phyloP scores from a whole-genome alignment of 305 asterid species.

The Fraxinus baroniana region DNA sequence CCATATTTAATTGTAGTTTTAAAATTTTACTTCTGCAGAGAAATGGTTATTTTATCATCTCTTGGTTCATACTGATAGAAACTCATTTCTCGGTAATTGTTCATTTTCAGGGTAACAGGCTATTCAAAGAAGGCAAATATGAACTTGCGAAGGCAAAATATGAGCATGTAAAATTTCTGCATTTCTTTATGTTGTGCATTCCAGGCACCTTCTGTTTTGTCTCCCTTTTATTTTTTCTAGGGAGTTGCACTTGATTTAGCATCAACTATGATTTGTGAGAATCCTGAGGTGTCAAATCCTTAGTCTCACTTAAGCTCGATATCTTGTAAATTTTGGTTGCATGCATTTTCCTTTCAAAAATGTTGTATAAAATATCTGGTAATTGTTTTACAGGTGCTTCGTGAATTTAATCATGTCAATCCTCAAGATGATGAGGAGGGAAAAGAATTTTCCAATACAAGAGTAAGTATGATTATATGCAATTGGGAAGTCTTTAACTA shows the following conservation, averaged over 20 bases:
- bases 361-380: conserved; percentile 10
- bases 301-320: conserved; percentile 17
- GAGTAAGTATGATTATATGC: conserved; percentile 51
- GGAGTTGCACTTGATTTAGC: background rate
- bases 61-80: no score
- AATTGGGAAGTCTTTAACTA: background rate
- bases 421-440: conserved; percentile 97
- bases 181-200: background rate
- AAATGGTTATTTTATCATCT: no score
- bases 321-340: background rate
- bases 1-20: background rate
- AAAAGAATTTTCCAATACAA: conserved; percentile 78
- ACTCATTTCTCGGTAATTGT: conserved; percentile 11
- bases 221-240: background rate
- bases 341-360: conserved; percentile 1
- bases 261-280: background rate
- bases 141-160: conserved; percentile 96
- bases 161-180: conserved; percentile 55
- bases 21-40: background rate
- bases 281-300: background rate
- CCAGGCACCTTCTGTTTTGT: background rate
- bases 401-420: conserved; percentile 94
- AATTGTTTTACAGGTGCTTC: conserved; percentile 62
- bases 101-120: conserved; percentile 89
- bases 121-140: conserved; percentile 89